Evolutionary conservation across 2,329 filamentous ascomycete species (phyloP).

Genomic region (Epichloe bromicola): DNA sequence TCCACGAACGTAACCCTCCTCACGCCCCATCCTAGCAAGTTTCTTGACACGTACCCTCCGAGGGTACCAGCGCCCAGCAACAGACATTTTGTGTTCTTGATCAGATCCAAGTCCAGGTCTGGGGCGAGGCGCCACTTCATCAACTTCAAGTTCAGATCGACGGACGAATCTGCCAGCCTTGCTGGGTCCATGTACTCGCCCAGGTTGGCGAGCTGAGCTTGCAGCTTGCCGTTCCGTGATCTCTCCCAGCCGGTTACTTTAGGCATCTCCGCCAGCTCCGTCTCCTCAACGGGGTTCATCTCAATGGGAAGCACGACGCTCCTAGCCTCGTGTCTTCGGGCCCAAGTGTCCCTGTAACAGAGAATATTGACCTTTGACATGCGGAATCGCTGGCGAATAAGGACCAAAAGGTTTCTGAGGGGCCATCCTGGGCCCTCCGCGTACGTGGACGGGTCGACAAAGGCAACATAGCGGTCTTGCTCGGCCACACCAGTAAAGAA

Average conservation of each 20-base stretch:
- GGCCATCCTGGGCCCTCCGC: slow-evolving; percentile 82
- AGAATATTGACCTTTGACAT: slow-evolving; percentile 69
- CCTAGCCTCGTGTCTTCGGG: slow-evolving; percentile 63
- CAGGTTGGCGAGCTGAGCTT: slow-evolving; percentile 66
- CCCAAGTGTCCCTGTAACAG: slow-evolving; percentile 77
- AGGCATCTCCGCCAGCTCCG: slow-evolving; percentile 47
- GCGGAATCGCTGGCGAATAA: slow-evolving; percentile 72
- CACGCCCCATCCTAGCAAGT: slow-evolving; percentile 90
- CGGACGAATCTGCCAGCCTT: slow-evolving; percentile 79
- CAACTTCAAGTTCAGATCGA: slow-evolving; percentile 90
- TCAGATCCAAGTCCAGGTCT: slow-evolving; percentile 70
- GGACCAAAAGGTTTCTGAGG: slow-evolving; percentile 72
- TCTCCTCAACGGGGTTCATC: slow-evolving; percentile 35
- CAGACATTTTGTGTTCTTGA: slow-evolving; percentile 83
- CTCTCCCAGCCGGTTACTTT: slow-evolving; percentile 96
- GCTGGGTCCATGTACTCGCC: slow-evolving; percentile 88
- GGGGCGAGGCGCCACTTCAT: slow-evolving; percentile 99
- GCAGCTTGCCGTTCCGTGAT: slow-evolving; percentile 63
- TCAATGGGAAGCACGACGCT: slow-evolving; percentile 64
- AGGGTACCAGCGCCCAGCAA: slow-evolving; percentile 86
- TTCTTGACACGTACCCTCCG: slow-evolving; percentile 85
- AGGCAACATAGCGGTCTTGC: slow-evolving; percentile 72
- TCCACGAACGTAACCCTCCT: slow-evolving; percentile 93
- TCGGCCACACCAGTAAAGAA: slow-evolving; percentile 66
- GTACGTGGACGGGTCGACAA: slow-evolving; percentile 89